Conservation (phyloP, 2,329 filamentous ascomycete genomes). For the Conoideocrella luteorostrata region DNA sequence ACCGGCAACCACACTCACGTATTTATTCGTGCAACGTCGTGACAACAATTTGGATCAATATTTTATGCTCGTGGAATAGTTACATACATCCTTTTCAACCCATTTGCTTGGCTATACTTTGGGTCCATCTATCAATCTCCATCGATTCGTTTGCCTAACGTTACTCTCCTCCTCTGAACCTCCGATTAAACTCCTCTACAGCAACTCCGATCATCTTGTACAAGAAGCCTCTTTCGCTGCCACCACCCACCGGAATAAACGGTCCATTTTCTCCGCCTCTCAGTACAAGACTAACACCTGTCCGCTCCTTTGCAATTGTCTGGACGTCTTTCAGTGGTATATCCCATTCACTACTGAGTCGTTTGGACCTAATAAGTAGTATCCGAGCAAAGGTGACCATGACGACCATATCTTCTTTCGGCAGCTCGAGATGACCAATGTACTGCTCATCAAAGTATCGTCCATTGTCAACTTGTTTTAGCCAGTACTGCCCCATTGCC, state of each 20-base stretch:
- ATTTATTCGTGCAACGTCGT: too few relatives aligned
- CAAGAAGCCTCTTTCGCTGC: slow-evolving; percentile 60
- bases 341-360: slow-evolving; percentile 88
- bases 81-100: too few relatives aligned
- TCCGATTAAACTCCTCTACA: slow-evolving; percentile 60
- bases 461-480: slow-evolving; percentile 95
- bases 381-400: slow-evolving; percentile 86
- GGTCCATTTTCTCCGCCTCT: slow-evolving; percentile 90
- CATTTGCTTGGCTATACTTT: too few relatives aligned
- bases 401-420: slow-evolving; percentile 78
- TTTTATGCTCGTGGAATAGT: too few relatives aligned
- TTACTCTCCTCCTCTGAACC: slow-evolving; percentile 41
- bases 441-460: slow-evolving; percentile 98
- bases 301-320: slow-evolving; percentile 94
- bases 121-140: neutral
- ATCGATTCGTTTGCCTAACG: neutral
- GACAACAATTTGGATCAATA: too few relatives aligned
- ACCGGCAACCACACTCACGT: too few relatives aligned
- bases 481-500: slow-evolving; percentile 94
- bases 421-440: slow-evolving; percentile 90
- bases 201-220: slow-evolving; percentile 61
- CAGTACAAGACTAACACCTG: slow-evolving; percentile 81
- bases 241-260: slow-evolving; percentile 89
- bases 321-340: slow-evolving; percentile 92
- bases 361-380: slow-evolving; percentile 81